These are phyloP conservation scores for Crataegus laevigata DNA, from an alignment of 306 rosid genomes.

Conservation along the genomic window DNA sequence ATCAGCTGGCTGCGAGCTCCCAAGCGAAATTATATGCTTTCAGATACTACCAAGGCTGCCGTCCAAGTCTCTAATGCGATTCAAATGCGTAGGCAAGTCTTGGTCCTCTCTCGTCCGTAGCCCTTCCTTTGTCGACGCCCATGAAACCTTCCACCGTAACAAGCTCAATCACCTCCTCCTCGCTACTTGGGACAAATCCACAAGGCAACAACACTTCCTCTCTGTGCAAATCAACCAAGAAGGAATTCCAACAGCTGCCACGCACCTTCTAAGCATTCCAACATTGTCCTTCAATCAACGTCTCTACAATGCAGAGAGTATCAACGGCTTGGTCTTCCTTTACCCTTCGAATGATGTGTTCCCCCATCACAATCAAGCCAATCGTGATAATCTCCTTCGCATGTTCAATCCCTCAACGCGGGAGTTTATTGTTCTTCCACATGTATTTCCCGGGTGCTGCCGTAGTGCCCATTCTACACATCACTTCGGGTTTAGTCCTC, in stretches of 20 bases:
- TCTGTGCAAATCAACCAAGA: too few relatives aligned
- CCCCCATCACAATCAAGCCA: too few relatives aligned
- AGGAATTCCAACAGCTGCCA: too few relatives aligned
- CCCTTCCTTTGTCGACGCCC: background rate
- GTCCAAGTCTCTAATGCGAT: background rate
- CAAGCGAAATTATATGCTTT: background rate
- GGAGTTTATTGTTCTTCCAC: too few relatives aligned
- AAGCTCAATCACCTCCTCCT: background rate
- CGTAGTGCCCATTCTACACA: background rate
- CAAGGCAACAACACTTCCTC: too few relatives aligned
- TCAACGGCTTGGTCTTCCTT: too few relatives aligned
- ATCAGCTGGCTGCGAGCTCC: background rate
- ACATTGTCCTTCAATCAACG: too few relatives aligned
- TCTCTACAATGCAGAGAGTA: too few relatives aligned
- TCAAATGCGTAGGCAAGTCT: background rate
- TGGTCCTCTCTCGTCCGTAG: background rate
- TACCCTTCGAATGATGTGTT: too few relatives aligned
- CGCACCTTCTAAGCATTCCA: too few relatives aligned
- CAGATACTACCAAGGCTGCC: background rate
- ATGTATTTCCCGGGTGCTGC: background rate
- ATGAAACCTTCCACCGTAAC: background rate
- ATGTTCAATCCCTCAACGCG: background rate
- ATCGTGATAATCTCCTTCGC: too few relatives aligned
- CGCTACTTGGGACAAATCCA: background rate
- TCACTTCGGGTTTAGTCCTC: background rate